Percentiles rank a stretch among this genome's conserved stretches.
Evolutionary conservation across 805 yeast genomes (phyloP).

Genomic region (Candida morakotiae): DNA sequence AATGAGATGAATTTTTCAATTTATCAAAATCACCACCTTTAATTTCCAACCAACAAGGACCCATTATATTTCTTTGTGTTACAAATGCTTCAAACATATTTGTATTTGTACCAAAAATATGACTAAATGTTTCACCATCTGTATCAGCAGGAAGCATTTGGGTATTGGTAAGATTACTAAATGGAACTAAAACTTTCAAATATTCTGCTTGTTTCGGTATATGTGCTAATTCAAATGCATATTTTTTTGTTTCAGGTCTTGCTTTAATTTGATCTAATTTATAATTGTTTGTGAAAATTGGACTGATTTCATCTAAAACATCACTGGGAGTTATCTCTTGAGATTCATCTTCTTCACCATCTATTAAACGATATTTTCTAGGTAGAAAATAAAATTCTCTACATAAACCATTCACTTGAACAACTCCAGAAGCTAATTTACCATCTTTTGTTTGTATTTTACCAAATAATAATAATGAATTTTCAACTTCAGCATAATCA

Average conservation of each 20-base stretch:
- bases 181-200: slow-evolving; percentile 74
- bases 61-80: slow-evolving; percentile 80
- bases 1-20: slow-evolving; percentile 68
- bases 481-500: slow-evolving; percentile 79
- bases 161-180: slow-evolving; percentile 53
- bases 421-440: slow-evolving; percentile 64
- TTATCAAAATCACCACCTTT: slow-evolving; percentile 56
- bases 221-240: slow-evolving; percentile 82
- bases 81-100: slow-evolving; percentile 83
- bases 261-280: slow-evolving; percentile 63
- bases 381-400: slow-evolving; percentile 81
- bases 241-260: slow-evolving; percentile 69
- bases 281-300: slow-evolving; percentile 56
- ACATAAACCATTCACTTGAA: slow-evolving; percentile 65
- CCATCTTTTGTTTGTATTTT: slow-evolving; percentile 62
- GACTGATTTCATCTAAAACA: slow-evolving; percentile 72
- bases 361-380: slow-evolving; percentile 40
- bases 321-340: slow-evolving; percentile 46
- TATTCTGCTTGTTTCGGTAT: slow-evolving; percentile 80
- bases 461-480: slow-evolving; percentile 72
- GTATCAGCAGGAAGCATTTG: slow-evolving; percentile 55
- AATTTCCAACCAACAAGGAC: slow-evolving; percentile 94
- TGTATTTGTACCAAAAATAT: slow-evolving; percentile 75
- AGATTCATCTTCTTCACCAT: slow-evolving; percentile 30
- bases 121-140: slow-evolving; percentile 71